Conservation (phyloP, 2,329 filamentous ascomycete genomes). For the Cercospora brassicicola region DNA sequence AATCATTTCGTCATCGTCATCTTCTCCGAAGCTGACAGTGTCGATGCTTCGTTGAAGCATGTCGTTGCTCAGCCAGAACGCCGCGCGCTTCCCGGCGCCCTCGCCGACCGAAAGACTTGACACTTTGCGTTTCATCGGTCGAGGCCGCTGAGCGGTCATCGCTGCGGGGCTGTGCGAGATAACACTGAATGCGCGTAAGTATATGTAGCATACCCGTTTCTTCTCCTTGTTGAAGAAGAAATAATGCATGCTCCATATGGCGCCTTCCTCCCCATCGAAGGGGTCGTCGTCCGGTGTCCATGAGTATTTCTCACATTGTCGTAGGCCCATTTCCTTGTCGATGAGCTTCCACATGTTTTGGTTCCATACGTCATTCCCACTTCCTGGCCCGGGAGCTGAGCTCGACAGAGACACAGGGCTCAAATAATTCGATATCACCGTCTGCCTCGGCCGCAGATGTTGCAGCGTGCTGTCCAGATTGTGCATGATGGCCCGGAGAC, state of each 20-base stretch:
- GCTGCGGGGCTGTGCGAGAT: constrained; percentile 62
- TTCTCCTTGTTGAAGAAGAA: constrained; percentile 95
- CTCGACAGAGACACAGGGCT: constrained; percentile 31
- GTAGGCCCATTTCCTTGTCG: constrained; percentile 90
- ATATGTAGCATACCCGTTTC: constrained; percentile 92
- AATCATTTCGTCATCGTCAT: constrained; percentile 38
- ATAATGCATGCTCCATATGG: constrained; percentile 93
- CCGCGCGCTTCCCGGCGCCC: constrained; percentile 75
- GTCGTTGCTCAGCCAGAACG: constrained; percentile 80
- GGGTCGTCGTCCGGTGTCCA: constrained; percentile 88
- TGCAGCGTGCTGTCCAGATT: constrained; percentile 83
- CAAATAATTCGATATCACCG: constrained; percentile 28
- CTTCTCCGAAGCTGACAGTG: constrained; percentile 33
- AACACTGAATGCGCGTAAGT: constrained; percentile 82
- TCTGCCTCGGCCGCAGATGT: constrained; percentile 68
- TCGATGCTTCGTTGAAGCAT: constrained; percentile 38
- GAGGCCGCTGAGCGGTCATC: constrained; percentile 48
- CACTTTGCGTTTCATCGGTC: constrained; percentile 30
- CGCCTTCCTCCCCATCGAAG: constrained; percentile 86
- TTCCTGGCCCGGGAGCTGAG: constrained; percentile 31
- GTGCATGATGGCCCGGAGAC: constrained; percentile 77
- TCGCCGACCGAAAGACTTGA: constrained; percentile 43
- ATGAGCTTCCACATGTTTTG: constrained; percentile 89
- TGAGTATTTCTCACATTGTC: constrained; percentile 84
- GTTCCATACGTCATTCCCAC: constrained; percentile 62